Conservation (phyloP, 2,329 filamentous ascomycete species). For the Aspergillus calidoustus region DNA sequence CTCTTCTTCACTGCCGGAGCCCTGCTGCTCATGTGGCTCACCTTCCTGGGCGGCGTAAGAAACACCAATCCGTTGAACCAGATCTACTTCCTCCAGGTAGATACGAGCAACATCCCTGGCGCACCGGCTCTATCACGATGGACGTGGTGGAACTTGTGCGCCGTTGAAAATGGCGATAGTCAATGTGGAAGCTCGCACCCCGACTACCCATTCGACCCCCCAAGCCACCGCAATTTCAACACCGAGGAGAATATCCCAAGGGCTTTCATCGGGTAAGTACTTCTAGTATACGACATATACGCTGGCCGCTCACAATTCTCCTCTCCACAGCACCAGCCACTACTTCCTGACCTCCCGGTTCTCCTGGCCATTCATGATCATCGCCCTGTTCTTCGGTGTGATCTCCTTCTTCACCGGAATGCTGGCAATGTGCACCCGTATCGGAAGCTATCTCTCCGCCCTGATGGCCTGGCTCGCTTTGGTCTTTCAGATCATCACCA, state of each 20-base stretch:
- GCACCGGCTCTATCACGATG: constrained; percentile 74
- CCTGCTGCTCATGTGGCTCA: constrained; percentile 67
- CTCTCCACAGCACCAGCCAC: constrained; percentile 54
- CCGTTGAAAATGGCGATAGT: constrained; percentile 58
- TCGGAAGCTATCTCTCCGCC: constrained; percentile 57
- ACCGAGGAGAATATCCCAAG: constrained; percentile 58
- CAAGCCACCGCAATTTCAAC: constrained; percentile 61
- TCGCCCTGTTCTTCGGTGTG: constrained; percentile 76
- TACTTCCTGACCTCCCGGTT: constrained; percentile 90
- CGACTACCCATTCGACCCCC: constrained; percentile 68
- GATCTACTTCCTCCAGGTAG: constrained; percentile 84
- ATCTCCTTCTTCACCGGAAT: constrained; percentile 52
- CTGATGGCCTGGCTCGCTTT: constrained; percentile 58
- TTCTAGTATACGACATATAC: neutral
- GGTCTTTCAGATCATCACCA: constrained; percentile 63
- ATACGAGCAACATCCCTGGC: constrained; percentile 73
- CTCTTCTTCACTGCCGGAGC: constrained; percentile 66
- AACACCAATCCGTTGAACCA: constrained; percentile 65
- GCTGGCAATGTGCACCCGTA: constrained; percentile 56
- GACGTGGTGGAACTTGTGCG: constrained; percentile 89
- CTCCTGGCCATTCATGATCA: constrained; percentile 88
- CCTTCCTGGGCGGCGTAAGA: constrained; percentile 64
- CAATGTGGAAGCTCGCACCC: constrained; percentile 70
- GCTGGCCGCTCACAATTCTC: neutral
- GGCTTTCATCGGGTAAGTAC: constrained; percentile 57